Evolutionary conservation across 176 grass and related monocot species (phyloP).

Genomic region (Dactylis glomerata): DNA sequence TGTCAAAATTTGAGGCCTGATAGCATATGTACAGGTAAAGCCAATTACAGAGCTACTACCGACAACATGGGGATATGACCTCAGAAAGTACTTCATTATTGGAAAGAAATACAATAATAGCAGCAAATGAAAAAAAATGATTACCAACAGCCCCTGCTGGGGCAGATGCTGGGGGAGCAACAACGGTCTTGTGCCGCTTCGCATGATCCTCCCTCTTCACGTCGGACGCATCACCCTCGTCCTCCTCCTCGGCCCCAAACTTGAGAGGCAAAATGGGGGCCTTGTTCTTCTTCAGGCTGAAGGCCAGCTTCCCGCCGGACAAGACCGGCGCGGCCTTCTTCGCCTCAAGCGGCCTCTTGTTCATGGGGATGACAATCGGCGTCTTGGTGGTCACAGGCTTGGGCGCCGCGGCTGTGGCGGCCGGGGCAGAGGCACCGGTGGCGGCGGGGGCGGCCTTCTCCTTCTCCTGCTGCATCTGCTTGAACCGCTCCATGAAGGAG

Average conservation of each 20-base stretch:
- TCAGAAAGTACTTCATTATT: not conserved
- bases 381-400: conserved; percentile 23
- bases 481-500: conserved; percentile 95
- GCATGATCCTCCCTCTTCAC: conserved; percentile 29
- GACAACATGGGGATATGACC: not conserved
- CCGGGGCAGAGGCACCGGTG: not conserved
- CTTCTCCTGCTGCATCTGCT: conserved; percentile 84
- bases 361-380: not conserved
- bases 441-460: not conserved
- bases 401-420: not conserved
- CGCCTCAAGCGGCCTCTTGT: conserved; percentile 63
- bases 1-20: not conserved
- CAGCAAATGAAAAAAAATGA: conserved; percentile 40
- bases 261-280: conserved; percentile 42
- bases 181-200: conserved; percentile 50
- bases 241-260: conserved; percentile 66
- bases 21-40: not conserved
- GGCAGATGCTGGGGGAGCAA: conserved; percentile 21
- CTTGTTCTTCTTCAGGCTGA: conserved; percentile 93
- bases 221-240: conserved; percentile 34
- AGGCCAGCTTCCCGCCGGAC: conserved; percentile 70
- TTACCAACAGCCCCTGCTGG: conserved; percentile 71
- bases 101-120: not conserved
- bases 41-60: not conserved
- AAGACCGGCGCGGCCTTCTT: conserved; percentile 40